Evolutionary conservation across 805 yeast genomes (phyloP).

Genomic region (Debaryomyces hansenii): DNA sequence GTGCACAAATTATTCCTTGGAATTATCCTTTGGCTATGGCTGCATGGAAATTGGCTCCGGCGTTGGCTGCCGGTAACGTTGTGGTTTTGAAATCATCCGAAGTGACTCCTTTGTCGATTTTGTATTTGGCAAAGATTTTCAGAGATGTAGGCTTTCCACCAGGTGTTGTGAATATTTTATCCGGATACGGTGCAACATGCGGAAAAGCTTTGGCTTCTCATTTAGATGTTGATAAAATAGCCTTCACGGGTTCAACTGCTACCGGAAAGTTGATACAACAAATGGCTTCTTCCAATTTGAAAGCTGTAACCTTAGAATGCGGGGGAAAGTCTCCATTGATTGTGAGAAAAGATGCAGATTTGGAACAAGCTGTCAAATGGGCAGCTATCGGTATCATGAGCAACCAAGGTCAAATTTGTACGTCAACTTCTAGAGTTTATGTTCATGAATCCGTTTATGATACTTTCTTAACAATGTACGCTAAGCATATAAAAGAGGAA

Average conservation of each 20-base stretch:
- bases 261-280: conserved; percentile 68
- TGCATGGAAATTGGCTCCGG: conserved; percentile 82
- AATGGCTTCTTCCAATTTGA: conserved; percentile 59
- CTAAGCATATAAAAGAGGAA: conserved; percentile 43
- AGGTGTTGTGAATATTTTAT: conserved; percentile 70
- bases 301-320: conserved; percentile 67
- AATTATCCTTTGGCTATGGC: conserved; percentile 59
- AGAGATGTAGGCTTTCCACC: conserved; percentile 73
- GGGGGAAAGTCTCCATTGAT: conserved; percentile 73
- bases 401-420: conserved; percentile 69
- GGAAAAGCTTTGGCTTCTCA: conserved; percentile 70
- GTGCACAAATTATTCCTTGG: conserved; percentile 50
- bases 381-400: conserved; percentile 63
- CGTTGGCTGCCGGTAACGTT: conserved; percentile 76
- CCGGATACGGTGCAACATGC: conserved; percentile 68
- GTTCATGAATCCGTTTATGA: conserved; percentile 59
- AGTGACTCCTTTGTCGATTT: conserved; percentile 69
- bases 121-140: conserved; percentile 58
- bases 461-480: conserved; percentile 46
- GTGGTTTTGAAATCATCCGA: conserved; percentile 75
- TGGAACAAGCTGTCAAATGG: conserved; percentile 68
- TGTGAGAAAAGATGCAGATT: conserved; percentile 61
- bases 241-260: conserved; percentile 66
- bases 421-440: conserved; percentile 63
- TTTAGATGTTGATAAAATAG: conserved; percentile 55